Base-by-base conservation (phyloP, 768 basidiomycete genomes). In the Leucocoprinus birnbaumii region DNA sequence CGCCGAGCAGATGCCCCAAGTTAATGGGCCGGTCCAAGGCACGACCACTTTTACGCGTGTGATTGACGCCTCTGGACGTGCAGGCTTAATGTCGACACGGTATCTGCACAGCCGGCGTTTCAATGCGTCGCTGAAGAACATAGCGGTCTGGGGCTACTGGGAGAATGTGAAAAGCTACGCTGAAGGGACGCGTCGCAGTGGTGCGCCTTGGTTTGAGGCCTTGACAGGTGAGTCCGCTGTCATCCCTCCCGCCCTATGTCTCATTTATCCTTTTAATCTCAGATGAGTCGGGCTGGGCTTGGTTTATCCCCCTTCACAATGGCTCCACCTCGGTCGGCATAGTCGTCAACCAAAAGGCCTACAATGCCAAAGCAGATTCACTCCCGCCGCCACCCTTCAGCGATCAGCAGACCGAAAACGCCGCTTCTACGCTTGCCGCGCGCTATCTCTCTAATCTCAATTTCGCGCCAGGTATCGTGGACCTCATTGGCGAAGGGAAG, bases 61-160 rank as follows among this genome's bases (percentile, higher is more conserved):
- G 22, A 77, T 91, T 19, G 89, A 91, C 63, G 89, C 88, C 7
- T 83, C 84, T 13, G 89, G 89, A 38, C 80, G 89, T n/a, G 73
- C 79, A 1, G 89, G 89, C 0, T 61, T 91, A 49, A 72, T 91
- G 68, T 88, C 86, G 6, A 82, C 80, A 11, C 78, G 74, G 44
- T 89, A 89, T 62, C 68, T 89, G 24, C 85, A 84, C 63, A 87
- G 86, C 63, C 75, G 89, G 41, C 80, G 76, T 58, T 84, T 81
- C 65, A 90, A 88, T 53, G 76, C 79, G 34, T 83, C 84, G 3
- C 63, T 91, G 51, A 84, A 82, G 63, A 91, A 91, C 61, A 75
- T 89, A 14, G 89, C 88, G 2, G 73, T 86, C 19, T 91, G 89
- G 89, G 88, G 83, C 3, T 91, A 91, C 61, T 91, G 87, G 87